These are phyloP conservation scores for Suhomyces panamericanus DNA, from an alignment of 1,139 yeast species.

Conservation along the genomic window DNA sequence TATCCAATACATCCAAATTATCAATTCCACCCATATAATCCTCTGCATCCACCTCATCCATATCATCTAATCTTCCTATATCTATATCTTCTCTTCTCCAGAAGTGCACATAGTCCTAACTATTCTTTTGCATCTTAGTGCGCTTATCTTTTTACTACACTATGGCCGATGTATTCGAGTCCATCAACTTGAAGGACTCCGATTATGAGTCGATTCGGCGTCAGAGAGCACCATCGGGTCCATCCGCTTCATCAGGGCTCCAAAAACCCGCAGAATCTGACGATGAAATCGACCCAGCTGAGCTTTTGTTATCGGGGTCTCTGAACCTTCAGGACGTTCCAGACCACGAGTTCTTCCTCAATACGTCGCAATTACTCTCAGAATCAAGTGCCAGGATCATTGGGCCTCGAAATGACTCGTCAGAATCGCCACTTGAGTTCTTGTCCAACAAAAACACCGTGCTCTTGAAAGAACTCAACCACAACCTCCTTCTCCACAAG, in stretches of 20 bases:
- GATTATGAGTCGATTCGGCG: not conserved
- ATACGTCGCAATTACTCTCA: slow-evolving; percentile 16
- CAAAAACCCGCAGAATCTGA: slow-evolving; percentile 14
- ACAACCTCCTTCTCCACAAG: slow-evolving; percentile 26
- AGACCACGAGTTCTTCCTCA: slow-evolving; percentile 24
- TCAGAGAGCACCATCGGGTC: not conserved
- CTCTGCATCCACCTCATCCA: too few relatives aligned
- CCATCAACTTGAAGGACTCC: slow-evolving; percentile 21
- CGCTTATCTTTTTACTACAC: not conserved
- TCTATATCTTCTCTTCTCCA: too few relatives aligned
- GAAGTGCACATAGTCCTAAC: too few relatives aligned
- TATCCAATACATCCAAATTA: too few relatives aligned
- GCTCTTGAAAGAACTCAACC: slow-evolving; percentile 25
- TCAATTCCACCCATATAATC: too few relatives aligned
- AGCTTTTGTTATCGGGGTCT: slow-evolving; percentile 28
- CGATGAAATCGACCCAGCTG: slow-evolving; percentile 34
- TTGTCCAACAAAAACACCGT: slow-evolving; percentile 30
- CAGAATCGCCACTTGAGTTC: slow-evolving; percentile 31
- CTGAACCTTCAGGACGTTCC: slow-evolving; percentile 16
- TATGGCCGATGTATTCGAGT: slow-evolving; percentile 22
- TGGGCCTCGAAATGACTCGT: not conserved
- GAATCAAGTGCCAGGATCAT: too few relatives aligned
- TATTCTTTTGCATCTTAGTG: too few relatives aligned
- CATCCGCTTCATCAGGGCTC: not conserved
- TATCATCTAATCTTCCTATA: too few relatives aligned